Base-by-base conservation (phyloP, 768 basidiomycete genomes). In the Trametes gibbosa region DNA sequence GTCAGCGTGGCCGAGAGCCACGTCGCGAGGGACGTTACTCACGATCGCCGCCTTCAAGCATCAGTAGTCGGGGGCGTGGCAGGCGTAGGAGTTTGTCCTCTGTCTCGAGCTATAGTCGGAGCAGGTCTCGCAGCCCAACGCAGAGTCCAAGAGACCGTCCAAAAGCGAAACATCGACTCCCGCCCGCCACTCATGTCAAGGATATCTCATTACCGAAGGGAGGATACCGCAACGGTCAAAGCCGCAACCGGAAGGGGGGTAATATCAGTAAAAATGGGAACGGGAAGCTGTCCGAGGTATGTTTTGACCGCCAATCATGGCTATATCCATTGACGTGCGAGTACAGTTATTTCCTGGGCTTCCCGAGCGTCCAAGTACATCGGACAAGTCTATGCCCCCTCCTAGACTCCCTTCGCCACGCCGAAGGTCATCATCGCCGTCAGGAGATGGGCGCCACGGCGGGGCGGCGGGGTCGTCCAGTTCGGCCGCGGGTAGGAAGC, bases 81-180 rank as follows among this genome's bases (percentile, higher is more conserved):
- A 77, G 80, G 46, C 74, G 75, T 49, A 75, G 81, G 65, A 86
- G 84, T 58, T 52, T 76, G 1, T 87, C 84, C 7, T 80, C 83
- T 6, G 67, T 69, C 29, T 86, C 85, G 6, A 84, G 82, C 53
- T 74, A 75, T 25, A 85, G 82, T 61, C 78, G 77, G 48, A 82
- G 80, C 56, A 77, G 84, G 60, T 87, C 85, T 66, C 69, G 70
- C 12, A 74, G 73, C 48, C 69, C 70, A 21, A 74, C 70, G 29
- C 65, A 64, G 32, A 89, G 86, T 66, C 85, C 83, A 17, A 72
- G 70, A 32, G 75, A 79, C 24, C 78, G 77, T 34, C 75, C 80
- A 37, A 81, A 79, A 56, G 73, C 85, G 12, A 77, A 87, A 40
- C 87, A 90, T 68, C 81, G 87, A 39, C 75, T 90, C 21, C 88